phyloP scores from a whole-genome alignment of 176 grass and related monocot species.

The Eremochloa ophiuroides region DNA sequence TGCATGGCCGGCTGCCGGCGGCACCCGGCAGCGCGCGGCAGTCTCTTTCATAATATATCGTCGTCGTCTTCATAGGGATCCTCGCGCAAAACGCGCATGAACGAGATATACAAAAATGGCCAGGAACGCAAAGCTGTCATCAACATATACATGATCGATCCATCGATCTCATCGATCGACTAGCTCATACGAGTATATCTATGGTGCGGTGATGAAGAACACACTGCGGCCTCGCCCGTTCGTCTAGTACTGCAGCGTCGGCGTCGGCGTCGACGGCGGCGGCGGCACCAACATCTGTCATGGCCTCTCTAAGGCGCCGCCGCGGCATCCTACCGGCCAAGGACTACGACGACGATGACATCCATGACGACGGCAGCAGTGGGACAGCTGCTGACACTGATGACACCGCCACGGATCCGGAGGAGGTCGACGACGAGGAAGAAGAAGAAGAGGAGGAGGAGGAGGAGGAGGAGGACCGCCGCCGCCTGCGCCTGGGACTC shows the following conservation, averaged over 20 bases:
- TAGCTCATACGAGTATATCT: neutral
- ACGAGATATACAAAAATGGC: neutral
- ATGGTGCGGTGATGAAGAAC: neutral
- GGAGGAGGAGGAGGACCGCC: neutral
- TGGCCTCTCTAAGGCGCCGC: constrained; percentile 1
- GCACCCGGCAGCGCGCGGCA: too few species aligned
- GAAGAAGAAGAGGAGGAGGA: neutral
- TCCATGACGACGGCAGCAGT: neutral
- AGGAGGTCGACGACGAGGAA: neutral
- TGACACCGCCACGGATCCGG: neutral
- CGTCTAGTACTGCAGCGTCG: neutral
- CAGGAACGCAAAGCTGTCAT: neutral
- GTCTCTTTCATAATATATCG: neutral
- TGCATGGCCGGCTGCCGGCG: neutral
- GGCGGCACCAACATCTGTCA: too few species aligned
- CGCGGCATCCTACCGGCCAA: neutral
- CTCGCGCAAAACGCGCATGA: neutral
- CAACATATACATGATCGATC: neutral
- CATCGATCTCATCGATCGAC: neutral
- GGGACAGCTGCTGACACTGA: neutral
- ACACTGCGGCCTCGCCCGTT: neutral
- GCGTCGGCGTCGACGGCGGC: too few species aligned
- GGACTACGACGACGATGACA: neutral
- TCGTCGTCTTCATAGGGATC: neutral
- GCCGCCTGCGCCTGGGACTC: neutral